These are phyloP conservation scores for Coprinellus aureogranulatus DNA, from an alignment of 768 basidiomycete species.

Conservation along the genomic window DNA sequence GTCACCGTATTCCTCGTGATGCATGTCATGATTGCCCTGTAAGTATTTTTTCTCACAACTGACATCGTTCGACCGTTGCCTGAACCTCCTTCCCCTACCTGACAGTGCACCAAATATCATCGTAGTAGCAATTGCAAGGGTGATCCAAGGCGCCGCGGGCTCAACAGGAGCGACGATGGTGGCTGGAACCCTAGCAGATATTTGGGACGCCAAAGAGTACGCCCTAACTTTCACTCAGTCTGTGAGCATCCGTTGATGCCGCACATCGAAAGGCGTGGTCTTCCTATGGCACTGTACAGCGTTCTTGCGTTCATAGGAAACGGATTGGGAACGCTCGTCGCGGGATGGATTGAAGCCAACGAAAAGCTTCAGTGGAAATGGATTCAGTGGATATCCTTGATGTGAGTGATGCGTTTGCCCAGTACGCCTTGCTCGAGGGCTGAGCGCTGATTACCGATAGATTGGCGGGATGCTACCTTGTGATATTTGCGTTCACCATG, in stretches of 20 bases:
- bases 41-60: conserved; percentile 12
- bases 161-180: conserved; percentile 70
- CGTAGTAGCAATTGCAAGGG: conserved; percentile 56
- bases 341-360: conserved; percentile 68
- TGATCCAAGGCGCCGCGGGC: conserved; percentile 63
- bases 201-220: conserved; percentile 60
- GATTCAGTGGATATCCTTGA: conserved; percentile 81
- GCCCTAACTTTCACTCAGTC: no score
- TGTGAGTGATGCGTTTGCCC: conserved; percentile 34
- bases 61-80: no score
- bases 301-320: conserved; percentile 56
- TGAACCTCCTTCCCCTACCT: conserved; percentile 4
- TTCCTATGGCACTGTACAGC: conserved; percentile 73
- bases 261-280: conserved; percentile 54
- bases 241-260: background rate
- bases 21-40: conserved; percentile 47
- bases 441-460: conserved; percentile 7
- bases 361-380: conserved; percentile 66
- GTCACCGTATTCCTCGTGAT: conserved; percentile 47
- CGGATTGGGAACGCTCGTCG: conserved; percentile 60
- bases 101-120: conserved; percentile 47
- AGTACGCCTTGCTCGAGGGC: background rate
- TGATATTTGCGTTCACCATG: conserved; percentile 51
- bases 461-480: conserved; percentile 20
- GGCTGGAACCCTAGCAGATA: conserved; percentile 66